Evolutionary conservation across 257 asterid species (phyloP).

Genomic region (Misopates orontium): DNA sequence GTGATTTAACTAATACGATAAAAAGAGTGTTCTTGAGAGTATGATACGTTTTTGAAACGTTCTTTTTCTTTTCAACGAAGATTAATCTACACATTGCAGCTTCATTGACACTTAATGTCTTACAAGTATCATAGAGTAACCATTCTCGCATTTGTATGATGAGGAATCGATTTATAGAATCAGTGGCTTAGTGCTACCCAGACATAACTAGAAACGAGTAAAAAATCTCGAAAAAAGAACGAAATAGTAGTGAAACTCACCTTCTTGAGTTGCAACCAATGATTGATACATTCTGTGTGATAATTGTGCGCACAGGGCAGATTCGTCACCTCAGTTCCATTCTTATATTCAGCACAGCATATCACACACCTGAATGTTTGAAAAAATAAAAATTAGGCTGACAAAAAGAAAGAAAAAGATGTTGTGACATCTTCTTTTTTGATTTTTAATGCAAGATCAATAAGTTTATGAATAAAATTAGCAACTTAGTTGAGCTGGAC

Average conservation of each 20-base stretch:
- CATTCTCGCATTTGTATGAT: background rate
- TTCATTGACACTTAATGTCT: background rate
- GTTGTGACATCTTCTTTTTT: background rate
- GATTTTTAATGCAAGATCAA: conserved; percentile 5
- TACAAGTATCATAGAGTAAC: background rate
- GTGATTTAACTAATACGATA: background rate
- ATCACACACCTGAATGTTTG: conserved; percentile 71
- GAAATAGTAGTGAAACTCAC: conserved; percentile 31
- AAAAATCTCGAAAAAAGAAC: background rate
- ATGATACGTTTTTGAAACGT: background rate
- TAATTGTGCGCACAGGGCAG: conserved; percentile 90
- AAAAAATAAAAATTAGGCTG: conserved; percentile 14
- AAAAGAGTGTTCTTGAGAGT: background rate
- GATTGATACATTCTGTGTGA: conserved; percentile 70
- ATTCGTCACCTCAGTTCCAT: conserved; percentile 56
- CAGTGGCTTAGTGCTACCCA: background rate
- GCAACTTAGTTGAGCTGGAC: background rate
- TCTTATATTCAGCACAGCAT: conserved; percentile 62
- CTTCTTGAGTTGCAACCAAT: conserved; percentile 74
- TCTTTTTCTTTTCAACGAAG: conserved; percentile 4
- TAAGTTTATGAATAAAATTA: background rate
- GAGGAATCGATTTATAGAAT: background rate
- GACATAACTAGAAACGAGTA: background rate
- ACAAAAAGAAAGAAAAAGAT: no score
- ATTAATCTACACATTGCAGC: background rate